Percentiles rank a stretch among this genome's conserved stretches.
Conservation (phyloP, 2,329 filamentous ascomycete species). For the Colletotrichum lentis region DNA sequence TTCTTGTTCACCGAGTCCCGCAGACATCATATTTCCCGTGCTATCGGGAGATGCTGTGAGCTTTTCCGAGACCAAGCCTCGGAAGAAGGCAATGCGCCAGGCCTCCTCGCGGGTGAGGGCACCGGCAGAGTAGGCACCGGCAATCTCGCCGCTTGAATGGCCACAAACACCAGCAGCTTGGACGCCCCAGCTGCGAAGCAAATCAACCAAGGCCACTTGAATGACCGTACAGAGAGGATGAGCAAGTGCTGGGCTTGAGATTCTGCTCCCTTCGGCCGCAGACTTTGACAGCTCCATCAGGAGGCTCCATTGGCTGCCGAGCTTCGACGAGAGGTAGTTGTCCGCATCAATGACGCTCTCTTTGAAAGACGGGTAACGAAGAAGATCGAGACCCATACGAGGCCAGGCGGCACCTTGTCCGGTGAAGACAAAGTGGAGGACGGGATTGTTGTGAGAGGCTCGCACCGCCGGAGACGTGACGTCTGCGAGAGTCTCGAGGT, state of each 20-base stretch:
- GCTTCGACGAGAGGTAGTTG: neutral
- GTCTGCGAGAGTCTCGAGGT: neutral
- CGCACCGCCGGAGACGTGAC: neutral
- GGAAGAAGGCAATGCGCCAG: slow-evolving; percentile 51
- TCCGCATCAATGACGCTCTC: slow-evolving; percentile 47
- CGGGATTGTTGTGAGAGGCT: slow-evolving; percentile 40
- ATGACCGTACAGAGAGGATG: too few species aligned
- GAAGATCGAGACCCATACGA: slow-evolving; percentile 52
- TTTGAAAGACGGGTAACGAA: slow-evolving; percentile 53
- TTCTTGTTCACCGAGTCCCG: too few species aligned
- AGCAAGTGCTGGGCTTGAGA: too few species aligned
- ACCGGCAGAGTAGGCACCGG: slow-evolving; percentile 53
- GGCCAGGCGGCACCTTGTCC: slow-evolving; percentile 55
- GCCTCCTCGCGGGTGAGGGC: slow-evolving; percentile 42
- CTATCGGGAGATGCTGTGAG: slow-evolving; percentile 35
- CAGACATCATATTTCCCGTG: too few species aligned
- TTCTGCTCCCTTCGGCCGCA: too few species aligned
- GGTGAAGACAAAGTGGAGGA: slow-evolving; percentile 53
- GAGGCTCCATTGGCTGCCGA: slow-evolving; percentile 49
- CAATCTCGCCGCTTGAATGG: slow-evolving; percentile 59
- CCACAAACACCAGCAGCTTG: slow-evolving; percentile 50
- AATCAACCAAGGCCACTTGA: too few species aligned
- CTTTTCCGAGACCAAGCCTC: slow-evolving; percentile 48
- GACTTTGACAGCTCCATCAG: slow-evolving; percentile 46
- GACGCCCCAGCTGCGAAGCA: slow-evolving; percentile 48